Percentiles rank a stretch among this genome's conserved stretches.
phyloP scores from a whole-genome alignment of 2,329 filamentous ascomycete genomes.

The Cladobotryum protrusum region DNA sequence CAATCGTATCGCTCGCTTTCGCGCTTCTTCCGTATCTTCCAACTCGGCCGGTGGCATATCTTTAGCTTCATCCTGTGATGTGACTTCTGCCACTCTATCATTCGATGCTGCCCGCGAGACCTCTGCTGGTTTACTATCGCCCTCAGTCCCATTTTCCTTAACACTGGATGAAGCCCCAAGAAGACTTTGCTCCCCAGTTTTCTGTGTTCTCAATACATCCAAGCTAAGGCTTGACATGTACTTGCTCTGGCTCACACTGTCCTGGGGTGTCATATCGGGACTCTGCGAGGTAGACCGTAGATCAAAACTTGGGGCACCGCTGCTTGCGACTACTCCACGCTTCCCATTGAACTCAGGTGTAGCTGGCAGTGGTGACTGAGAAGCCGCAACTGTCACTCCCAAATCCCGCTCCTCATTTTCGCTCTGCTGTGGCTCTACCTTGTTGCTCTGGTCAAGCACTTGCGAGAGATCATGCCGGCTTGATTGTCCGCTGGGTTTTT shows the following conservation, averaged over 20 bases:
- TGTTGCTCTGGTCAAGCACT: neutral
- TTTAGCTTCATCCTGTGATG: constrained; percentile 9
- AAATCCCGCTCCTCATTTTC: neutral
- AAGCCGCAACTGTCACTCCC: neutral
- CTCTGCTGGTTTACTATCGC: neutral
- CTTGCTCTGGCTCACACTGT: no score
- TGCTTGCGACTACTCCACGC: neutral
- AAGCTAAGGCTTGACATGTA: neutral
- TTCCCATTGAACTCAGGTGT: neutral
- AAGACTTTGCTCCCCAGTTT: constrained; percentile 24
- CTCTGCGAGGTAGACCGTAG: neutral
- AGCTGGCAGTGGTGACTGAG: neutral
- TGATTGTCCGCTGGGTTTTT: neutral
- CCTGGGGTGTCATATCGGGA: no score
- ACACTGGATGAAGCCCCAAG: constrained; percentile 29
- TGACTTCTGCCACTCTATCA: neutral
- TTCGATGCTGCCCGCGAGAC: constrained; percentile 1
- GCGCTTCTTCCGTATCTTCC: constrained; percentile 38
- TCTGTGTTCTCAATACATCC: constrained; percentile 11
- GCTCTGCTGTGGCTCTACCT: neutral
- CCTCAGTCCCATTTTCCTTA: neutral
- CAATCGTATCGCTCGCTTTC: constrained; percentile 38
- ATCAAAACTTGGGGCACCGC: neutral
- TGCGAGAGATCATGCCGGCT: neutral
- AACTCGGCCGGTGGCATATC: constrained; percentile 28